Base-by-base conservation (phyloP, 352 stramenopile genomes). In the Phytopythium ostracodes region DNA sequence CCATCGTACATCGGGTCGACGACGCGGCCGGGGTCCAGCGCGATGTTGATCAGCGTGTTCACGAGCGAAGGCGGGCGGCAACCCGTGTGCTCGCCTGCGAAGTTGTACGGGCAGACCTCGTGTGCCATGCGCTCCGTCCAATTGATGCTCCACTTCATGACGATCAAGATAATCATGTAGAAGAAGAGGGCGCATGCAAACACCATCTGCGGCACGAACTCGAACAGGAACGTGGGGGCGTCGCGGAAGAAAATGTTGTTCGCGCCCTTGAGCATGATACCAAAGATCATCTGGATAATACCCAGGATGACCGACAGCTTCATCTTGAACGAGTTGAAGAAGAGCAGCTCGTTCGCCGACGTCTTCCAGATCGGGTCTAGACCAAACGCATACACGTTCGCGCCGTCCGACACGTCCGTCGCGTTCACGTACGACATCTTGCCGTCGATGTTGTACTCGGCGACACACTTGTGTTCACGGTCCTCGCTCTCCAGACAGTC, bases 301-400 rank as follows among this genome's bases (percentile, higher is more conserved):
- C 97, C 98, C 56, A 99, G 90, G 56, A 99, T 98, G 25, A 99
- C 96, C 60, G 92, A 97, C 24, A 99, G 87, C 81, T 99, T 99
- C 98, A 99, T 99, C 82, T 99, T 99, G 87, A 99, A 98, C 40
- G 95, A 99, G 84, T 99, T 99, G 78, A 99, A 99, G 70, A 99
- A 99, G 18, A 99, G 72, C 59, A 99, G 79, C 59, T 99, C 96
- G 75, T 99, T 99, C 24, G 88, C 82, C 31, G 96, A 92, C 53
- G 98, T 96, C 66, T 99, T 97, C 98, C 98, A 99, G 49, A 98
- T 92, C 14, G 98, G 98, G 78, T 99, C 98, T 40, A 99, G 66
- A 35, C 98, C 98, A 73, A 99, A 96, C 18, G 94, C 91, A 72
- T 99, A 99, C 35, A 99, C 96, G 59, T 96, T 96, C 20, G 71